phyloP scores from a whole-genome alignment of 176 grass and related monocot species.

The Zizania latifolia region DNA sequence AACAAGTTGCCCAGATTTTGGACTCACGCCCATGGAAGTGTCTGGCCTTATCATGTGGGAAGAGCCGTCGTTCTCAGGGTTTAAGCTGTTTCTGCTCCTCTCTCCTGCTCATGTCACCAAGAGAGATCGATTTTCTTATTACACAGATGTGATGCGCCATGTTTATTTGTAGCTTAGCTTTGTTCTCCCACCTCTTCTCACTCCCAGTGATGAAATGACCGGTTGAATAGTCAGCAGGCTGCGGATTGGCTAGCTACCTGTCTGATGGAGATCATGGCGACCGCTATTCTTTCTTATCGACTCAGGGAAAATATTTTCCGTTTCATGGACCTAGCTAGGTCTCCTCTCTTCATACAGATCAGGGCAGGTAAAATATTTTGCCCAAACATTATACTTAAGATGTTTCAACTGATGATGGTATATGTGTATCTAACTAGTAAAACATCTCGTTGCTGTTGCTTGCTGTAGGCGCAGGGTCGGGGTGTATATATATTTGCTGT shows the following conservation, averaged over 20 bases:
- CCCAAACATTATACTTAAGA: background rate
- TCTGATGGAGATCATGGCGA: background rate
- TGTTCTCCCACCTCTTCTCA: background rate
- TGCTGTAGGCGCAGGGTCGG: background rate
- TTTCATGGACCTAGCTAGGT: background rate
- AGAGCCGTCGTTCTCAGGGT: conserved; percentile 33
- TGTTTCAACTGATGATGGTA: background rate
- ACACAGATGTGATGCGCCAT: conserved; percentile 6
- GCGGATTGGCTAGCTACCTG: background rate
- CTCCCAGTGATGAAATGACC: conserved; percentile 10
- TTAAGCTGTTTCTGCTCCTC: conserved; percentile 34
- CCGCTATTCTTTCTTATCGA: background rate
- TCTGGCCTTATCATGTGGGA: conserved; percentile 39
- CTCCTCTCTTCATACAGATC: background rate
- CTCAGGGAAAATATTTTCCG: background rate
- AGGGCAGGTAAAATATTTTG: background rate
- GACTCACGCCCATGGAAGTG: conserved; percentile 34
- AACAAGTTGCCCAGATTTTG: conserved; percentile 60
- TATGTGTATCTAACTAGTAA: background rate
- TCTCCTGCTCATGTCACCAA: conserved; percentile 15
- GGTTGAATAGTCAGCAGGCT: conserved; percentile 1
- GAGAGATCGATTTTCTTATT: background rate
- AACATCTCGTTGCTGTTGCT: background rate
- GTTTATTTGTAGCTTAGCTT: conserved; percentile 17
- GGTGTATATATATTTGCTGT: background rate